Evolutionary conservation across 257 asterid genomes (phyloP), one percentile per base, ranked within the genome.

Genomic region (Thymus quinquecostatus): DNA sequence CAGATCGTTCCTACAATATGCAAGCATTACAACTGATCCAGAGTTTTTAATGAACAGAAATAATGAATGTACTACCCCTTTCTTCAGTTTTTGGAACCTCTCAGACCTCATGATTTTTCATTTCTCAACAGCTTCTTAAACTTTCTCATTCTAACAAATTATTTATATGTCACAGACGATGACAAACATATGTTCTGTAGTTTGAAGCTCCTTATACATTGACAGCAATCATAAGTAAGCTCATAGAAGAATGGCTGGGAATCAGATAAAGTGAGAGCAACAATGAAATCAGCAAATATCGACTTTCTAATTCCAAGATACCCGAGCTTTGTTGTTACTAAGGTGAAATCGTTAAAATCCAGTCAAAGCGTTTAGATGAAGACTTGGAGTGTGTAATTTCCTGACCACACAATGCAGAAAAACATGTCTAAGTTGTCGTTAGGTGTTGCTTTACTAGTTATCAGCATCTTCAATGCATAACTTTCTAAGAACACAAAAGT

Each of bases 81-180:
- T 34, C 56, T 73, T 47, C 68, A 57, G 54, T 65, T 58, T 34
- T 48, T 32, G 9, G 45, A 68, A 55, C 60, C 48, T 62, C 27
- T 38, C 65, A 44, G 27, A 54, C 32, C 54, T 56, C 38, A 13
- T 48, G 51, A 43, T 43, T 61, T 21, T 33, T 62, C 68, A 63
- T 55, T 53, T 75, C 50, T 45, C 56, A 66, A 48, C 36, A 59
- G 43, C 49, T 11, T 58, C 12, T 69, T 1, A 14, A 57, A 44
- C 14, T 41, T 54, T 36, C 44, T 33, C 43, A 36, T 29, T 30
- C 61, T 59, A 58, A 47, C 21, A 60, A 67, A 34, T 14, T 10
- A 45, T 66, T 56, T 28, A 28, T 28, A 58, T 10, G 10, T 67
- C 54, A 7, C 62, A 30, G 3, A 71, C n/a, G 36, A 41, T 10